Base-by-base conservation (phyloP, 2,329 filamentous ascomycete species). In the Erysiphe neolycopersici region DNA sequence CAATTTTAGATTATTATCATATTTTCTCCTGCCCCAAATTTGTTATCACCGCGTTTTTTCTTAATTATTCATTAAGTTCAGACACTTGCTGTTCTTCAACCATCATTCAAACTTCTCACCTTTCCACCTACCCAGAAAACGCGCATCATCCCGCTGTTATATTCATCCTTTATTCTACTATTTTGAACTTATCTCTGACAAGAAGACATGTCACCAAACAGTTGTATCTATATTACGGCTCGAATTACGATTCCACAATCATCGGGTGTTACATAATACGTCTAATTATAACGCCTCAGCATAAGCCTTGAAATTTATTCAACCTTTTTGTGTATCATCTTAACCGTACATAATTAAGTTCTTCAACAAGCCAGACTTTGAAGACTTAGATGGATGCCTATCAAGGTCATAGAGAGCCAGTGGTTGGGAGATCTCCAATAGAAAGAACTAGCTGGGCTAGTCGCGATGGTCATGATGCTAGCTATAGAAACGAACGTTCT, bases 151-250 rank as follows among this genome's bases (percentile, higher is more conserved):
- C 45, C 48, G 41, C 43, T 47, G 47, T 47, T 46, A 40, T 39
- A 35, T 42, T 42, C 18, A 42, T 42, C 32, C 45, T 45, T 45
- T 47, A 43, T 29, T 51, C 44, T 46, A 46, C 38, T 47, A 46
- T 54, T 54, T 53, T 52, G 52, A 55, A 52, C 44, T 50, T 46
- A 51, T 51, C 51, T 58, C 56, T 58, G 53, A 58, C 56, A 53
- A 51, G 51, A 54, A 58, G 57, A 56, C 53, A 58, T 58, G 56
- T 52, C 52, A 45, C 48, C 54, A 55, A 57, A 58, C 54, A 58
- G 56, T 53, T 53, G 48, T 50, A 52, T 51, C 47, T 46, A 48
- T 48, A 46, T 51, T 50, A 35, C 32, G 13, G 6, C 32, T 35
- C 32, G 13, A 14, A 35, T n/a, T 35, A 14, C n/a, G n/a, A 6